Base-by-base conservation (phyloP, 179 eudicot genomes). In the Sideroxylon spinosum region DNA sequence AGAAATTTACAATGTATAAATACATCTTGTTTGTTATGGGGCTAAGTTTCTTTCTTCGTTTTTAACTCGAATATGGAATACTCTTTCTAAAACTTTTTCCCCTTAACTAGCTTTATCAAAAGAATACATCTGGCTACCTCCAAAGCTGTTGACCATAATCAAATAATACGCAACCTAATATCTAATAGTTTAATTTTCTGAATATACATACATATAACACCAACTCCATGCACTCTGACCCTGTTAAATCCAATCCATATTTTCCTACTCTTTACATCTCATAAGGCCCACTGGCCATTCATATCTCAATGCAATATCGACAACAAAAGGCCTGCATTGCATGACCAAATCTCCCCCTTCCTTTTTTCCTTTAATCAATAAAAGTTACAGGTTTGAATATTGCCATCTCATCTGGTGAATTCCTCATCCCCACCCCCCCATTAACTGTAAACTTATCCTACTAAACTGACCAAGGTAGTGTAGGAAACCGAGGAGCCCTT, bases 121-220 rank as follows among this genome's bases (percentile, higher is more conserved):
- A 44, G 55, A n/a, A 37, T 68, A 68, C 71, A 37, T 9, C 19
- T 68, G 49, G 73, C 73, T 68, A n/a, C 29, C 55, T 46, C 55
- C 8, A 22, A 44, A n/a, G 55, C 26, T 68, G 23, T 68, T 44
- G 6, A 68, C 13, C 25, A 3, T 8, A 68, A 44, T 19, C 11
- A 46, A 44, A 37, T 37, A 19, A 8, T 68, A 46, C 73, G n/a
- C 73, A 68, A 68, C 14, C 26, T 16, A 68, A 7, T 17, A 37
- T 37, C 53, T 10, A 68, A 68, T 20, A 20, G 2, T 46, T 2
- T 1, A 68, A 22, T 44, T 9, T 25, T 14, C n/a, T 44, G 22
- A n/a, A n/a, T n/a, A n/a, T n/a, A n/a, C 20, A 44, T n/a, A 11
- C 9, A 68, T 2, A 32, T 32, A 10, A 67, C 22, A 37, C 37